These are phyloP conservation scores for Areca catechu DNA, from an alignment of 176 grass and related monocot genomes.

Conservation along the genomic window DNA sequence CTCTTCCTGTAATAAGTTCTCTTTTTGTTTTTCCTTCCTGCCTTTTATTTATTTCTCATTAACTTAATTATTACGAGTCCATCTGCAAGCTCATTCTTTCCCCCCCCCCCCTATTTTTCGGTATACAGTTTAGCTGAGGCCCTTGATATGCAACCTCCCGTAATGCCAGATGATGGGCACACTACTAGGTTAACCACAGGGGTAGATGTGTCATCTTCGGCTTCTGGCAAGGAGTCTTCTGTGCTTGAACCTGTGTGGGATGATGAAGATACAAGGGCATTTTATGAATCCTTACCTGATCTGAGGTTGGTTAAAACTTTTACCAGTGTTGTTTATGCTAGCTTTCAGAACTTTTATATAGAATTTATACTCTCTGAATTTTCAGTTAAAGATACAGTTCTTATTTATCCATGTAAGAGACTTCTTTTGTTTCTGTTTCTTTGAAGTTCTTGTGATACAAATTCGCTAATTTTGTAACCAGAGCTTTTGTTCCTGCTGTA, in stretches of 20 bases:
- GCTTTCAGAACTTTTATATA: no score
- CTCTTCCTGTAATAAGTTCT: no score
- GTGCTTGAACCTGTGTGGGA: slow-evolving; percentile 91
- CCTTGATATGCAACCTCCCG: slow-evolving; percentile 92
- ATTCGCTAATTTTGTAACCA: slow-evolving; percentile 25
- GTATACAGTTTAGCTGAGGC: slow-evolving; percentile 73
- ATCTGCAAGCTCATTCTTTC: neutral
- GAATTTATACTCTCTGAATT: no score
- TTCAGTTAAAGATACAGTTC: neutral
- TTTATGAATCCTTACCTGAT: slow-evolving; percentile 96
- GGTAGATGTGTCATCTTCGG: slow-evolving; percentile 39
- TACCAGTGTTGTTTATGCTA: neutral
- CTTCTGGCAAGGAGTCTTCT: slow-evolving; percentile 60
- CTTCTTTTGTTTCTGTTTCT: no score
- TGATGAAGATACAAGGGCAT: slow-evolving; percentile 93
- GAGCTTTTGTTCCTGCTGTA: slow-evolving; percentile 96
- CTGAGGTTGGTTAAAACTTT: slow-evolving; percentile 53
- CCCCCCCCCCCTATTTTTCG: neutral
- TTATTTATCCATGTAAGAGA: slow-evolving; percentile 4
- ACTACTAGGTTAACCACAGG: slow-evolving; percentile 89
- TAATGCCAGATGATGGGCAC: slow-evolving; percentile 92
- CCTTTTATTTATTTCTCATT: no score
- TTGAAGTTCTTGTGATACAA: slow-evolving; percentile 5
- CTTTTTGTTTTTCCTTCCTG: no score
- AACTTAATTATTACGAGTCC: no score